phyloP scores from a whole-genome alignment of 805 yeast genomes.

The Cyberlindnera meyerae region DNA sequence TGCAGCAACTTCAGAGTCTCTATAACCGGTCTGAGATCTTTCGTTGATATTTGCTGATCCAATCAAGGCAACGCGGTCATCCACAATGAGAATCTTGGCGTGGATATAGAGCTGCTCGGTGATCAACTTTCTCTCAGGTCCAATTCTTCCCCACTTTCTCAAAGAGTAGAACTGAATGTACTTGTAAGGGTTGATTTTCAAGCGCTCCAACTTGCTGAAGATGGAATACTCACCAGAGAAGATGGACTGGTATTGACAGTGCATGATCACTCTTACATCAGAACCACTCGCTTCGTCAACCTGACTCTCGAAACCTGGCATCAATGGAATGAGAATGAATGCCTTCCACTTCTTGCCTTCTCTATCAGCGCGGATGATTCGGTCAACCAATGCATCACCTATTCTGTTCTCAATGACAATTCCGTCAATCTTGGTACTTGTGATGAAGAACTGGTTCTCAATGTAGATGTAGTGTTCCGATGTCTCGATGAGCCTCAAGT shows the following conservation, averaged over 20 bases:
- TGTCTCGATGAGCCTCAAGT: conserved; percentile 82
- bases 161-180: conserved; percentile 88
- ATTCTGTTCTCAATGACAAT: conserved; percentile 79
- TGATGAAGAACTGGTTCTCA: conserved; percentile 92
- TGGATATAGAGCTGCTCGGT: conserved; percentile 94
- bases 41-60: conserved; percentile 98
- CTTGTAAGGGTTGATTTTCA: conserved; percentile 84
- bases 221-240: conserved; percentile 87
- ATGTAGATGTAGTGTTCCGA: conserved; percentile 91
- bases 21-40: conserved; percentile 87
- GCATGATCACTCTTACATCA: conserved; percentile 92
- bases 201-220: conserved; percentile 70
- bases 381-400: conserved; percentile 96
- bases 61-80: conserved; percentile 87
- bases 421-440: conserved; percentile 84
- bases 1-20: conserved; percentile 95
- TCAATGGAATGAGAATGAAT: conserved; percentile 82
- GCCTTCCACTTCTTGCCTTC: conserved; percentile 84
- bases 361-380: conserved; percentile 83
- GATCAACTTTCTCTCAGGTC: conserved; percentile 63
- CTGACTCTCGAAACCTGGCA: conserved; percentile 96
- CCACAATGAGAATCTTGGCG: conserved; percentile 87
- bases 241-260: conserved; percentile 91
- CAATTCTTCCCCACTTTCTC: conserved; percentile 93
- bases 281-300: conserved; percentile 94